These are phyloP conservation scores for Astraeus odoratus DNA, from an alignment of 768 basidiomycete species.

Conservation along the genomic window DNA sequence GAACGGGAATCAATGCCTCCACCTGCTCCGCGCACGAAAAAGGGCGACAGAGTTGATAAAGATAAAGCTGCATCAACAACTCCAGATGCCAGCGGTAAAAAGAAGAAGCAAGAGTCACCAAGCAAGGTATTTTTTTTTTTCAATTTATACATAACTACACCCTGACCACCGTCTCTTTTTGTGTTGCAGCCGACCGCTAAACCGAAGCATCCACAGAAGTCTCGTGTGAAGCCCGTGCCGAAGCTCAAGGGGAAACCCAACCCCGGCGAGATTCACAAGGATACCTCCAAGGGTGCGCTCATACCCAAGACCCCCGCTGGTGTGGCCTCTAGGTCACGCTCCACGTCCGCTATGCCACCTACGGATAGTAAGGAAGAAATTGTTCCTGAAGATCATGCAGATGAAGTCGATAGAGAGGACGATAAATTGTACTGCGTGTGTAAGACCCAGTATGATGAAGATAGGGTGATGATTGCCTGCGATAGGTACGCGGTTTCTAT, in stretches of 20 bases:
- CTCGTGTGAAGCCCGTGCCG: slow-evolving; percentile 23
- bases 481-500: slow-evolving; percentile 55
- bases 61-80: slow-evolving; percentile 10
- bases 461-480: slow-evolving; percentile 88
- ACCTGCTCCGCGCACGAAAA: slow-evolving; percentile 25
- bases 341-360: slow-evolving; percentile 60
- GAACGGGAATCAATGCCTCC: slow-evolving; percentile 59
- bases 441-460: slow-evolving; percentile 81
- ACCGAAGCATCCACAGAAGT: slow-evolving; percentile 25
- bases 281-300: slow-evolving; percentile 10
- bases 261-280: slow-evolving; percentile 6
- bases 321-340: slow-evolving; percentile 50
- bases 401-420: slow-evolving; percentile 34
- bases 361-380: slow-evolving; percentile 26
- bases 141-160: too few species aligned
- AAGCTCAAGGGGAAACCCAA: slow-evolving; percentile 23
- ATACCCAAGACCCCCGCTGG: slow-evolving; percentile 19
- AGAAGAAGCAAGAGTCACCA: slow-evolving; percentile 21
- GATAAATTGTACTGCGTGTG: slow-evolving; percentile 85
- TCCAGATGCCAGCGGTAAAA: slow-evolving; percentile 27
- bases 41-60: slow-evolving; percentile 18
- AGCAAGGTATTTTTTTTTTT: slow-evolving; percentile 14
- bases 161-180: too few species aligned
- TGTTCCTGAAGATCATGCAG: slow-evolving; percentile 45
- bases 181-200: slow-evolving; percentile 16